Evolutionary conservation across 1,139 yeast species (phyloP), one percentile per base, ranked within the genome.

Genomic region (Yamadazyma trypodendri): DNA sequence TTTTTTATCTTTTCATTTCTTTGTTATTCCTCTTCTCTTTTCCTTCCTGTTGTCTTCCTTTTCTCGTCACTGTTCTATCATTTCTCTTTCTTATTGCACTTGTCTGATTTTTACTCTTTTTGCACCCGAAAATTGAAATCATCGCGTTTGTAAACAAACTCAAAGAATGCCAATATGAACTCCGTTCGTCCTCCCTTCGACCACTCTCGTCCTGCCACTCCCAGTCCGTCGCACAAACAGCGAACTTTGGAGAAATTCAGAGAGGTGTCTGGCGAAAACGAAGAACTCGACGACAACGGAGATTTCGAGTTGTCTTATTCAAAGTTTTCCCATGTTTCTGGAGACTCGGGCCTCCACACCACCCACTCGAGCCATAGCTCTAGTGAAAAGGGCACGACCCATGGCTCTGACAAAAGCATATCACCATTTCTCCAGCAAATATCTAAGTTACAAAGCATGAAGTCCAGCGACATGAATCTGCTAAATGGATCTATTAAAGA

Each of bases 321-420:
- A 35, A 61, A 55, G 45, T 68, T 67, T 43, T 61, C 72, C 22
- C 64, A 57, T 22, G 41, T 56, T 2, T 57, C 68, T n/a, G 61
- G 58, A 3, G 48, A 52, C 2, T 50, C 63, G 17, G 24, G 30
- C 17, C 21, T 12, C 28, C 15, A 24, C 4, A 8, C 6, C 5
- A 12, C 9, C 28, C 12, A n/a, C 9, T 11, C 28, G 9, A n/a
- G 12, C 6, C 12, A n/a, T 9, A 24, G 28, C 9, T 4, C 8
- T 10, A 4, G n/a, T 12, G 12, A 12, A 11, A 20, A 11, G n/a
- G 9, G 12, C 2, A 50, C 62, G 18, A 27, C 28, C 21, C 17
- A 16, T 28, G 13, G 33, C 6, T 11, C 30, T 2, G 35, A 32
- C 11, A 11, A 27, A 27, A 6, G 11, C 18, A 57, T 54, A 2